phyloP scores from a whole-genome alignment of 1,284 basidiomycete species.

The Malassezia brasiliensis region DNA sequence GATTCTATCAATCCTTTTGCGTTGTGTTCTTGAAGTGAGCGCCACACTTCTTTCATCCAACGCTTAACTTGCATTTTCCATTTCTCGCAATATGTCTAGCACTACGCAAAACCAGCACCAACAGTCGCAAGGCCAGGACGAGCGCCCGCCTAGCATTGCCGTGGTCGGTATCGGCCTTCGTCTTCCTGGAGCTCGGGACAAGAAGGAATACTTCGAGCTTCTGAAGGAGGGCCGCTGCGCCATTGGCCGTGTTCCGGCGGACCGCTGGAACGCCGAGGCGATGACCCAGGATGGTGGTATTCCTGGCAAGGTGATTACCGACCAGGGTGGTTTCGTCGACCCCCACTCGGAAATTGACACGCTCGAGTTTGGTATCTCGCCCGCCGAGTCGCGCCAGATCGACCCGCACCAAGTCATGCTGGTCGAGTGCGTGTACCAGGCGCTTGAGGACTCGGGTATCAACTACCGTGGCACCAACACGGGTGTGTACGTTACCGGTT shows the following conservation, averaged over 20 bases:
- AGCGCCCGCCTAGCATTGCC: slow-evolving; percentile 6
- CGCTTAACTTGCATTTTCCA: background rate
- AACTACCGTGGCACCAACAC: slow-evolving; percentile 19
- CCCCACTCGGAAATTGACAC: slow-evolving; percentile 17
- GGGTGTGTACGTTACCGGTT: slow-evolving; percentile 21
- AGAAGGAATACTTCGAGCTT: slow-evolving; percentile 18
- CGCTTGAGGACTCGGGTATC: slow-evolving; percentile 20
- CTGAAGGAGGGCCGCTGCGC: slow-evolving; percentile 16
- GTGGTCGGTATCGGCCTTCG: slow-evolving; percentile 19
- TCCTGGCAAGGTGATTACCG: slow-evolving; percentile 17
- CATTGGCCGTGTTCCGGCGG: slow-evolving; percentile 13
- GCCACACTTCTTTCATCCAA: slow-evolving; percentile 11
- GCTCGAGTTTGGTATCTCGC: slow-evolving; percentile 21
- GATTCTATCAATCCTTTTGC: background rate
- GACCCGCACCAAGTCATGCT: slow-evolving; percentile 15
- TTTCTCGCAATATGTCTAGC: background rate
- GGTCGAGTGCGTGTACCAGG: slow-evolving; percentile 15
- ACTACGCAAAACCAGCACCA: background rate
- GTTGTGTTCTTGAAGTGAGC: slow-evolving; percentile 14
- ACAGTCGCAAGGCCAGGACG: background rate
- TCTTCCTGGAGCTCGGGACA: slow-evolving; percentile 16
- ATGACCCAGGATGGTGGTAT: slow-evolving; percentile 21
- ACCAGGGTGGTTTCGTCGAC: slow-evolving; percentile 19
- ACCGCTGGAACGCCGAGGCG: slow-evolving; percentile 25
- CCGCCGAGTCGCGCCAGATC: slow-evolving; percentile 14